Conservation (phyloP, 805 yeast species). For the Blastobotrys americana region DNA sequence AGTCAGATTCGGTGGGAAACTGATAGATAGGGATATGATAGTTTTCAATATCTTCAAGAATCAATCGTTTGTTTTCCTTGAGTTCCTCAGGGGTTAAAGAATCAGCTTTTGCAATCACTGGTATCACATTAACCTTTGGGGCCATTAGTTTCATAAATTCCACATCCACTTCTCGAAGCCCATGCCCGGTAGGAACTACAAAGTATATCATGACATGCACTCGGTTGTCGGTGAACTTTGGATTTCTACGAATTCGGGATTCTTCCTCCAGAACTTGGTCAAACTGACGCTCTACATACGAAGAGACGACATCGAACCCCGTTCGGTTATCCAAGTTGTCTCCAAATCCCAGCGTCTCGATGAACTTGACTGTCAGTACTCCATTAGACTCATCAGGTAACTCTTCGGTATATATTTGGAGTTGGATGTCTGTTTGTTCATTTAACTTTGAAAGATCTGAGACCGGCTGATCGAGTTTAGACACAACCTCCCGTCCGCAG, state of each 20-base stretch:
- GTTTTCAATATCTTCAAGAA: constrained; percentile 66
- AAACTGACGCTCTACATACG: constrained; percentile 59
- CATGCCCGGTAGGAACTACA: constrained; percentile 47
- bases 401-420: constrained; percentile 31
- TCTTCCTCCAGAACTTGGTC: constrained; percentile 73
- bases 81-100: constrained; percentile 76
- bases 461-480: constrained; percentile 21
- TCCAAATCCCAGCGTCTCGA: constrained; percentile 73
- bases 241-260: constrained; percentile 78
- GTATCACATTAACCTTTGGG: constrained; percentile 75
- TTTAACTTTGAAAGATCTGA: constrained; percentile 25
- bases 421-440: constrained; percentile 33
- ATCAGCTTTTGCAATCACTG: constrained; percentile 81
- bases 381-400: constrained; percentile 64
- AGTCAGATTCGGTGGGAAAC: constrained; percentile 54
- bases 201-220: constrained; percentile 80
- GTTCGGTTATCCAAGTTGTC: constrained; percentile 61
- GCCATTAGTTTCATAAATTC: constrained; percentile 72
- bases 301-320: constrained; percentile 29
- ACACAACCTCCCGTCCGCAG: constrained; percentile 65
- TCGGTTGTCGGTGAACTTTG: constrained; percentile 64
- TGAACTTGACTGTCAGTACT: constrained; percentile 49
- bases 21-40: constrained; percentile 66
- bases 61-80: constrained; percentile 61
- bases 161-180: constrained; percentile 63